These are phyloP conservation scores for Orbilia quercus DNA, from an alignment of 2,329 filamentous ascomycete species.

Conservation along the genomic window DNA sequence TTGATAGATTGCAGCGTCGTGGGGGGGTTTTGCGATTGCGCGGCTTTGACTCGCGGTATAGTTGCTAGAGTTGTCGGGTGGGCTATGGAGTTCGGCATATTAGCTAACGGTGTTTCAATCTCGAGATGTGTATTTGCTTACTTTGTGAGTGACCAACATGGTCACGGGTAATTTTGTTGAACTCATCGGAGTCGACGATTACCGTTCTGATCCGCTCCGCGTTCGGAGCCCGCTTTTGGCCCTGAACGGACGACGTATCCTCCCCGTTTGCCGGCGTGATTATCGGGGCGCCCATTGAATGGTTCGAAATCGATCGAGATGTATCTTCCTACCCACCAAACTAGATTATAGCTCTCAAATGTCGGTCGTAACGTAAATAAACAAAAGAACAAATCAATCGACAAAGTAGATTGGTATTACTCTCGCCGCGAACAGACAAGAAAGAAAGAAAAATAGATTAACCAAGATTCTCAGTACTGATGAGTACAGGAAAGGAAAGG, in stretches of 20 bases:
- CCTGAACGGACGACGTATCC: neutral
- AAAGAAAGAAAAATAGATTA: neutral
- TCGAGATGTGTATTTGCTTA: constrained; percentile 5
- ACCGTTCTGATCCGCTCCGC: constrained; percentile 32
- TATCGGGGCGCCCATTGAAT: constrained; percentile 13
- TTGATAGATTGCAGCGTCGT: constrained; percentile 6
- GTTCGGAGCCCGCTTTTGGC: constrained; percentile 19
- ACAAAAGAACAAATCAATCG: neutral
- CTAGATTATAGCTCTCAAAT: no score
- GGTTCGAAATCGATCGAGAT: neutral
- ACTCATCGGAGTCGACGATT: constrained; percentile 38
- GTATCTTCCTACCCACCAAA: neutral
- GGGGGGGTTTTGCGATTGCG: neutral
- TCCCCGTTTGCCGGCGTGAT: constrained; percentile 1
- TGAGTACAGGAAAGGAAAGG: constrained; percentile 9
- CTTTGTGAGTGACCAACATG: neutral
- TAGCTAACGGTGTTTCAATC: neutral
- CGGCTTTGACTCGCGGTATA: constrained; percentile 15
- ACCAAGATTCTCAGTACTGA: constrained; percentile 4
- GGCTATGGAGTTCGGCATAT: neutral
- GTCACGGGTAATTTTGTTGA: constrained; percentile 38
- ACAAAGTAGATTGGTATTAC: constrained; percentile 22
- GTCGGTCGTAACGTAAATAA: neutral
- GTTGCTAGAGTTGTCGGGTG: constrained; percentile 37
- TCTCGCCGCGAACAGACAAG: constrained; percentile 18